These are phyloP conservation scores for Galerina marginata DNA, from an alignment of 768 basidiomycete genomes.

Conservation along the genomic window DNA sequence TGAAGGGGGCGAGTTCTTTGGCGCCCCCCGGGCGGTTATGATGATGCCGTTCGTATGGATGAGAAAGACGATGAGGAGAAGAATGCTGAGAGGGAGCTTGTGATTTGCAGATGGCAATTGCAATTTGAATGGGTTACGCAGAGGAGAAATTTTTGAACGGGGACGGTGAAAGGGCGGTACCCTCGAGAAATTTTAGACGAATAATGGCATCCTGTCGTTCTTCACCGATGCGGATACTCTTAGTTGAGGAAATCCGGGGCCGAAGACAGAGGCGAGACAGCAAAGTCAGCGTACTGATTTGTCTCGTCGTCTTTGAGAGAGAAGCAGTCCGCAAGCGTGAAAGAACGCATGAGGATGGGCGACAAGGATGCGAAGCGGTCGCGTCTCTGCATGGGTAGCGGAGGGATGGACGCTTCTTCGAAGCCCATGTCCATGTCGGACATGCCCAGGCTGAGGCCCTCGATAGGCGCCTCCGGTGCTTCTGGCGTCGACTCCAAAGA, in stretches of 20 bases:
- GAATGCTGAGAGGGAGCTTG: constrained; percentile 20
- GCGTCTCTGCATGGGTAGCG: constrained; percentile 32
- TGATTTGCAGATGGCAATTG: constrained; percentile 20
- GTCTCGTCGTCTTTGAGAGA: constrained; percentile 39
- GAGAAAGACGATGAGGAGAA: constrained; percentile 17
- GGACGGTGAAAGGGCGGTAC: constrained; percentile 8
- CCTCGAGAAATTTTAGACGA: constrained; percentile 19
- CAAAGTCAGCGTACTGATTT: constrained; percentile 41
- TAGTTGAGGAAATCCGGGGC: constrained; percentile 56
- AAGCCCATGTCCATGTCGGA: constrained; percentile 44
- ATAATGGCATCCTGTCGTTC: constrained; percentile 8
- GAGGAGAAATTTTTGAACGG: constrained; percentile 17
- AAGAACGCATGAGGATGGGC: constrained; percentile 44
- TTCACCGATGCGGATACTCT: constrained; percentile 22
- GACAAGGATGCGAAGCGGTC: constrained; percentile 35
- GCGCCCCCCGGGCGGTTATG: constrained; percentile 13
- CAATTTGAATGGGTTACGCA: constrained; percentile 21
- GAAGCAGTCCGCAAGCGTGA: constrained; percentile 47
- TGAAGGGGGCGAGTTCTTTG: constrained; percentile 11
- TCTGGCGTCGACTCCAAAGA: constrained; percentile 67
- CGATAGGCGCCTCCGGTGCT: constrained; percentile 40
- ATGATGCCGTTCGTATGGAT: constrained; percentile 19
- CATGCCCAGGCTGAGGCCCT: constrained; percentile 42
- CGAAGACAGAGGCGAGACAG: constrained; percentile 50
- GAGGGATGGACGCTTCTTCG: constrained; percentile 35